A percentile compares a stretch with the other conserved stretches of the same genome.
phyloP scores from a whole-genome alignment of 345 rosid genomes.

The Conringia planisiliqua region DNA sequence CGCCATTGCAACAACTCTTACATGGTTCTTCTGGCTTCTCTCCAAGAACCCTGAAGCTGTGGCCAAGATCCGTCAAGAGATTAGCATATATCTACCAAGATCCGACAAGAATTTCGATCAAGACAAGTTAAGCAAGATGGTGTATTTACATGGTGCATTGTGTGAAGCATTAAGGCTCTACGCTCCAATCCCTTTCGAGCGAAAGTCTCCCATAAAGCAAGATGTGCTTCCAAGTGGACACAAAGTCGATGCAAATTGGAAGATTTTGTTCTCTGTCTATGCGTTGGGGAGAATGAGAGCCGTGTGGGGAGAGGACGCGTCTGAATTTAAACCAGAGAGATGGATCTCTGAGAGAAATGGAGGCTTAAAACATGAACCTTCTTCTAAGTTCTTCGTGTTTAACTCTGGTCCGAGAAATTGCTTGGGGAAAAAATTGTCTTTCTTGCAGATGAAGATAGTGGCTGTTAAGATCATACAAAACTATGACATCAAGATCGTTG shows the following conservation, averaged over 20 bases:
- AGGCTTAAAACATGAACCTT: conserved; percentile 27
- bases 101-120: conserved; percentile 3
- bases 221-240: conserved; percentile 46
- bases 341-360: conserved; percentile 27
- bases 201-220: conserved; percentile 14
- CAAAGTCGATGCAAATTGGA: conserved; percentile 19
- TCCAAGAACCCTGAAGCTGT: conserved; percentile 38
- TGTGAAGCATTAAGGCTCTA: conserved; percentile 38
- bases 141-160: conserved; percentile 41
- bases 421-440: conserved; percentile 21
- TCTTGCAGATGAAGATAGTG: conserved; percentile 26
- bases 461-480: conserved; percentile 9
- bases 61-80: conserved; percentile 34
- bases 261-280: conserved; percentile 21
- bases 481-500: conserved; percentile 17
- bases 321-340: conserved; percentile 36
- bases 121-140: conserved; percentile 29
- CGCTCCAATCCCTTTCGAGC: conserved; percentile 34
- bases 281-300: conserved; percentile 39
- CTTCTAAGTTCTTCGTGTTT: conserved; percentile 31
- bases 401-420: conserved; percentile 34
- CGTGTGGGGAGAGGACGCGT: conserved; percentile 34
- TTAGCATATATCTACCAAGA: background rate
- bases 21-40: conserved; percentile 55
- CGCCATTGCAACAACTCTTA: conserved; percentile 32